Conservation (phyloP, 306 rosid genomes). For the Herpetospermum pedunculosum region DNA sequence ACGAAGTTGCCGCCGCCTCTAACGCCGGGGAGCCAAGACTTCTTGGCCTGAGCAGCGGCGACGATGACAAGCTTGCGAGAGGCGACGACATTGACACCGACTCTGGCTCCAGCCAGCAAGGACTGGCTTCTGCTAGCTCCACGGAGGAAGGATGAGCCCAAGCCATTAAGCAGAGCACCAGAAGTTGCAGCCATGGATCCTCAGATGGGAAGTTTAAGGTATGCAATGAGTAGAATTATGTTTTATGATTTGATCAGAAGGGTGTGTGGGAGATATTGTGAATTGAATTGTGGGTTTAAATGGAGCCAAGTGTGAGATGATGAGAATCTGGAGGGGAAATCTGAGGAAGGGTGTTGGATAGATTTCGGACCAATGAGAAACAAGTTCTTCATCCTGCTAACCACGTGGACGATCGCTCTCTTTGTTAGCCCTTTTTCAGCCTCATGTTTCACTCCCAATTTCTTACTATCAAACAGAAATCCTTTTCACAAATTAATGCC, state of each 20-base stretch:
- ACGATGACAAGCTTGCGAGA: constrained; percentile 46
- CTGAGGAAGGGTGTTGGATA: constrained; percentile 47
- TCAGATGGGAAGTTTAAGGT: neutral
- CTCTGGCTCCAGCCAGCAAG: constrained; percentile 36
- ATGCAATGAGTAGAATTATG: neutral
- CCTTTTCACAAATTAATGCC: neutral
- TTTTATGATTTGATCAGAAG: neutral
- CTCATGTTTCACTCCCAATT: constrained; percentile 3
- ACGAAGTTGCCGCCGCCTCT: constrained; percentile 54
- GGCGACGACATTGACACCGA: constrained; percentile 26
- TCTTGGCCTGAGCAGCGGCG: constrained; percentile 46
- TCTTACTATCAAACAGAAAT: neutral
- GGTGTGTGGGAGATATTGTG: constrained; percentile 20
- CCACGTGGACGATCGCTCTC: constrained; percentile 1
- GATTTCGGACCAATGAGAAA: constrained; percentile 78
- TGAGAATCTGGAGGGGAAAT: constrained; percentile 55
- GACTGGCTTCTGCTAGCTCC: constrained; percentile 66
- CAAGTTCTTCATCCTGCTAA: constrained; percentile 28
- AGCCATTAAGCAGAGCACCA: constrained; percentile 68
- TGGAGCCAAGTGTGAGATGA: constrained; percentile 49
- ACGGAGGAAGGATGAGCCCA: constrained; percentile 64
- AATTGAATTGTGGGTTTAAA: constrained; percentile 19
- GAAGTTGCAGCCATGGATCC: constrained; percentile 80
- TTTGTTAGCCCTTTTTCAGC: neutral
- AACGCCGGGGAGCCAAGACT: constrained; percentile 72